Conservation (phyloP, 495 filamentous ascomycete species). For the Penicillium coffeae region DNA sequence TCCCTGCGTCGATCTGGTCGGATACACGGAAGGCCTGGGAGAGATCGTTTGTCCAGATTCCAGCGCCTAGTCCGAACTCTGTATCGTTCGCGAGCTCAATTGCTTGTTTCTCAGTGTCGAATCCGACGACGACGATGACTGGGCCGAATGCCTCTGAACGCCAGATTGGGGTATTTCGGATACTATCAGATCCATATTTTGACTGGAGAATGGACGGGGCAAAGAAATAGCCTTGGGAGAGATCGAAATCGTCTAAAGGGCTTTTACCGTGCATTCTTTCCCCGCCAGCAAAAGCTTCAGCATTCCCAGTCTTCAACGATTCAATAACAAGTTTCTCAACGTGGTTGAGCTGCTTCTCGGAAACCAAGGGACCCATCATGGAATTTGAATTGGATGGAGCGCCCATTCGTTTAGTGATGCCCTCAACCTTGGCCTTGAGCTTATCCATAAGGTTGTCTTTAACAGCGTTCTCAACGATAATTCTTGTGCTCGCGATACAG, state of each 20-base stretch:
- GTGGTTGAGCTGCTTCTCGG: constrained; percentile 12
- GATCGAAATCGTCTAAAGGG: constrained; percentile 13
- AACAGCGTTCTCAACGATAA: constrained; percentile 50
- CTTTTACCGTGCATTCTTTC: constrained; percentile 28
- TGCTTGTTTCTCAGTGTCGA: constrained; percentile 39
- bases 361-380: constrained; percentile 23
- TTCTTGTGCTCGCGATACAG: constrained; percentile 57
- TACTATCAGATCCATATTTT: not conserved
- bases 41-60: constrained; percentile 51
- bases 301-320: constrained; percentile 24
- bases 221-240: constrained; percentile 53
- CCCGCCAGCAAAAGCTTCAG: constrained; percentile 28
- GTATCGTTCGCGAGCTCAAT: constrained; percentile 39
- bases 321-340: constrained; percentile 23
- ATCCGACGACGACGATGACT: constrained; percentile 38
- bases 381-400: constrained; percentile 13
- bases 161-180: constrained; percentile 25
- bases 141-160: constrained; percentile 49
- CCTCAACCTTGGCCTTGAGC: constrained; percentile 37
- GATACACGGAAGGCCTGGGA: constrained; percentile 47
- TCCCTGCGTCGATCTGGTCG: constrained; percentile 46
- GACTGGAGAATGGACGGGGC: constrained; percentile 50
- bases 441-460: constrained; percentile 30
- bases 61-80: constrained; percentile 39
- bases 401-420: constrained; percentile 34